phyloP scores from a whole-genome alignment of 2,329 filamentous ascomycete genomes.

The Colletotrichum destructivum region DNA sequence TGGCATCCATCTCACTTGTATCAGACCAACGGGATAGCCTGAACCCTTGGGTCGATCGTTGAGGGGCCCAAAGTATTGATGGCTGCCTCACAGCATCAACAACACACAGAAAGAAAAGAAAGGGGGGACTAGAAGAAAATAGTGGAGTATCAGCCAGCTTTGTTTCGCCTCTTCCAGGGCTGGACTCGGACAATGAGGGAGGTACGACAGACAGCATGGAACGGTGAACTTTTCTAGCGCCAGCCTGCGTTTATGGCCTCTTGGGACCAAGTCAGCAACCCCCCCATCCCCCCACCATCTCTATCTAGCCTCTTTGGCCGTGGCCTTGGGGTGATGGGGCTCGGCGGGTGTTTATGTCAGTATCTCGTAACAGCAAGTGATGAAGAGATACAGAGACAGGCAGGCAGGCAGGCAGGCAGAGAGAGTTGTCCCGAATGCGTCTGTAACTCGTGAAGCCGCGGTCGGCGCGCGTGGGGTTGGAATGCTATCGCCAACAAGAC shows the following conservation, averaged over 20 bases:
- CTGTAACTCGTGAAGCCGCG: not conserved
- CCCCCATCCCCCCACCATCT: not conserved
- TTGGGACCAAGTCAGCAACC: not conserved
- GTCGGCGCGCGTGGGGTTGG: too few relatives aligned
- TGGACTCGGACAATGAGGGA: not conserved
- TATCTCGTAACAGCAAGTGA: conserved; percentile 2
- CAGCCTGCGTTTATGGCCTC: not conserved
- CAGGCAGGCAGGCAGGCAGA: not conserved
- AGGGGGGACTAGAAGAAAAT: too few relatives aligned
- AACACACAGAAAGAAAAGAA: too few relatives aligned
- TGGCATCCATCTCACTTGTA: conserved; percentile 7
- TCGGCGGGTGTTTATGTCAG: not conserved
- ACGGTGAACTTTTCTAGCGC: not conserved
- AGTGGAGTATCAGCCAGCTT: not conserved
- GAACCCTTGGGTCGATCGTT: conserved; percentile 19
- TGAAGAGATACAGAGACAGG: not conserved
- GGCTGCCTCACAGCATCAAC: not conserved
- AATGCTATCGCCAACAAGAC: not conserved
- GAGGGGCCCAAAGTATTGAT: not conserved
- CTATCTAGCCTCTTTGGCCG: not conserved
- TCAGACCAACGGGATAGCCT: conserved; percentile 11
- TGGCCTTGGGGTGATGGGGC: not conserved
- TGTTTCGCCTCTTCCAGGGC: conserved; percentile 3
- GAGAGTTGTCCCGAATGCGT: not conserved
- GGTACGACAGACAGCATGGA: not conserved